Percentiles rank a stretch among this genome's conserved stretches.
Evolutionary conservation across 495 filamentous ascomycete genomes (phyloP).

Genomic region (Penicillium riverlandense): DNA sequence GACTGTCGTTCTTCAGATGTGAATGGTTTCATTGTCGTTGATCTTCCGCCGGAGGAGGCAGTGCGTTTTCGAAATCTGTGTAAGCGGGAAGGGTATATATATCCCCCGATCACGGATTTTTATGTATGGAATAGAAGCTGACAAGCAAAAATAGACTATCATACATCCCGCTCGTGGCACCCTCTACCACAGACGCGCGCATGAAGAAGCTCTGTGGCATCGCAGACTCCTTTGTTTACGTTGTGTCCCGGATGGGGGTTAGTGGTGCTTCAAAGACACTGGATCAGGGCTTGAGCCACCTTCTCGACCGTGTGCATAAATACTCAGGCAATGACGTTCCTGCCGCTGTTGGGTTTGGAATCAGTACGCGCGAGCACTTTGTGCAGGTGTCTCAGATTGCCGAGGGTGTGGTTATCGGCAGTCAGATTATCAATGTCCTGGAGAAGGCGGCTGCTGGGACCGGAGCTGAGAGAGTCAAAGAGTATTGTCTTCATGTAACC

Average conservation of each 20-base stretch:
- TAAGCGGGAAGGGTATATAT: slow-evolving; percentile 57
- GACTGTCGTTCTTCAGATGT: slow-evolving; percentile 82
- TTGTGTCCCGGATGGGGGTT: slow-evolving; percentile 95
- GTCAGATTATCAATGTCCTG: slow-evolving; percentile 67
- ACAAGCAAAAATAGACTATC: slow-evolving; percentile 52
- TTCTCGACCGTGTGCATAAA: slow-evolving; percentile 79
- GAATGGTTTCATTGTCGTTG: slow-evolving; percentile 97
- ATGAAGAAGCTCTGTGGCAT: slow-evolving; percentile 96
- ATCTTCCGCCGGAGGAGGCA: slow-evolving; percentile 95
- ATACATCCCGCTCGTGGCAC: slow-evolving; percentile 92
- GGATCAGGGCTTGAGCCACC: slow-evolving; percentile 67
- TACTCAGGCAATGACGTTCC: slow-evolving; percentile 79
- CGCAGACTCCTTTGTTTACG: slow-evolving; percentile 98
- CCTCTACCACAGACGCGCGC: slow-evolving; percentile 81
- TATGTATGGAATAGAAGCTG: no score
- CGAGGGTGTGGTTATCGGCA: slow-evolving; percentile 84
- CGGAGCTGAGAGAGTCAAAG: slow-evolving; percentile 65
- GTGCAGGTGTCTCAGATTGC: slow-evolving; percentile 62
- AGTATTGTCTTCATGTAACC: slow-evolving; percentile 77
- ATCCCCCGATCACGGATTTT: no score
- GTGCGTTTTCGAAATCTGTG: slow-evolving; percentile 84
- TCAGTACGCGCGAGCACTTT: slow-evolving; percentile 87
- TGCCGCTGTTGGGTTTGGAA: slow-evolving; percentile 88
- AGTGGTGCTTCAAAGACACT: slow-evolving; percentile 83
- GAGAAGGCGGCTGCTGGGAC: slow-evolving; percentile 52